Conservation (phyloP, 345 rosid species). For the Hibiscus trionum region DNA sequence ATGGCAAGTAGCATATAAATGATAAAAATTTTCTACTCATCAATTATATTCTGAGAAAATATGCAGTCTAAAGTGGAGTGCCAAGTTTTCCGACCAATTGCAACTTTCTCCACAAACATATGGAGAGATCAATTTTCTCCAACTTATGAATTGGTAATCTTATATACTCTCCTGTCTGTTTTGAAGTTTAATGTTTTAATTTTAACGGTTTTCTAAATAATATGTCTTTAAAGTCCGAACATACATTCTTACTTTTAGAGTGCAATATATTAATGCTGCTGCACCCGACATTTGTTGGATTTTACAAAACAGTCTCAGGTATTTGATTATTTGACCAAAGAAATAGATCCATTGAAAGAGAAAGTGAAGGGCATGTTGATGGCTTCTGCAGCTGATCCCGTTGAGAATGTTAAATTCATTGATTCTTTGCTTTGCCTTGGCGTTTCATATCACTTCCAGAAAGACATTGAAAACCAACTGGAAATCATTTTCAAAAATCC, state of each 20-base stretch:
- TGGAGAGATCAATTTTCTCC: constrained; percentile 6
- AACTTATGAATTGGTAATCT: background rate
- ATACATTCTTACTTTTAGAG: no score
- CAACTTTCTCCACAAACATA: background rate
- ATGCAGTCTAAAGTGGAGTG: background rate
- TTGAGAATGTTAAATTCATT: background rate
- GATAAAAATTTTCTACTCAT: background rate
- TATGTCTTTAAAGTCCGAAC: background rate
- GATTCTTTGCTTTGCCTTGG: background rate
- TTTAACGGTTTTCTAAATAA: background rate
- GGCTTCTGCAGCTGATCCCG: background rate
- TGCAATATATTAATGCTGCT: no score
- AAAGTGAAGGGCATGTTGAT: background rate
- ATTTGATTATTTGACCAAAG: background rate
- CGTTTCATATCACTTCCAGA: background rate
- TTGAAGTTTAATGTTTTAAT: no score
- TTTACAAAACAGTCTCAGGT: background rate
- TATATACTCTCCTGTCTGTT: background rate
- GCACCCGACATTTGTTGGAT: no score
- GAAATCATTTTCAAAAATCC: background rate
- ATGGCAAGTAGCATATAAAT: background rate
- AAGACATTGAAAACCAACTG: background rate
- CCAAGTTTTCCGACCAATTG: background rate
- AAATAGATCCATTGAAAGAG: background rate
- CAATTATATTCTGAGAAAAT: no score